Percentiles rank a stretch among this genome's conserved stretches.
Evolutionary conservation across 306 rosid species (phyloP).

Genomic region (Vigna radiata): DNA sequence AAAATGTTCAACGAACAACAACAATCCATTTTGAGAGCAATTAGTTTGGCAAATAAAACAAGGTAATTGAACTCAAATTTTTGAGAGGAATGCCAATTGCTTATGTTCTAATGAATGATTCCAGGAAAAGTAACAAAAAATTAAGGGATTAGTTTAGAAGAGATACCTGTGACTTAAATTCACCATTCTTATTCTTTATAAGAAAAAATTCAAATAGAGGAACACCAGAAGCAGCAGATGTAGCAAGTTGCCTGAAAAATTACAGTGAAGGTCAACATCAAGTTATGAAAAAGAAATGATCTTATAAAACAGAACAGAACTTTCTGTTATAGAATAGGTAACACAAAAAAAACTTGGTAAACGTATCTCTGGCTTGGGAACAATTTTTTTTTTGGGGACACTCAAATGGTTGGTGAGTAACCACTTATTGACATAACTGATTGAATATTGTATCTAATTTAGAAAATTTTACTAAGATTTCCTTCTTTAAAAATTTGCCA

Average conservation of each 20-base stretch:
- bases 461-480: background rate
- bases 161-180: constrained; percentile 27
- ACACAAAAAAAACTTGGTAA: background rate
- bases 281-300: background rate
- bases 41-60: background rate
- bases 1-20: background rate
- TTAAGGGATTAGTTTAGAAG: background rate
- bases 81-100: background rate
- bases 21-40: background rate
- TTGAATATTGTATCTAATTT: background rate
- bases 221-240: background rate
- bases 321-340: background rate
- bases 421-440: background rate
- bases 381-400: background rate
- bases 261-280: background rate
- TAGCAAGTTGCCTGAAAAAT: constrained; percentile 22
- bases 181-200: background rate
- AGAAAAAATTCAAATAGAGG: constrained; percentile 27
- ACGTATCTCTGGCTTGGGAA: background rate
- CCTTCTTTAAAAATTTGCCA: background rate
- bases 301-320: background rate
- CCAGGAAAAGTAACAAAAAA: background rate
- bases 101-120: background rate
- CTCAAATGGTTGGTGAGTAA: background rate
- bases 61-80: background rate